Percentiles rank a stretch among this genome's conserved stretches.
Evolutionary conservation across 2,329 filamentous ascomycete genomes (phyloP).

Genomic region (Gliomastix tumulicola): DNA sequence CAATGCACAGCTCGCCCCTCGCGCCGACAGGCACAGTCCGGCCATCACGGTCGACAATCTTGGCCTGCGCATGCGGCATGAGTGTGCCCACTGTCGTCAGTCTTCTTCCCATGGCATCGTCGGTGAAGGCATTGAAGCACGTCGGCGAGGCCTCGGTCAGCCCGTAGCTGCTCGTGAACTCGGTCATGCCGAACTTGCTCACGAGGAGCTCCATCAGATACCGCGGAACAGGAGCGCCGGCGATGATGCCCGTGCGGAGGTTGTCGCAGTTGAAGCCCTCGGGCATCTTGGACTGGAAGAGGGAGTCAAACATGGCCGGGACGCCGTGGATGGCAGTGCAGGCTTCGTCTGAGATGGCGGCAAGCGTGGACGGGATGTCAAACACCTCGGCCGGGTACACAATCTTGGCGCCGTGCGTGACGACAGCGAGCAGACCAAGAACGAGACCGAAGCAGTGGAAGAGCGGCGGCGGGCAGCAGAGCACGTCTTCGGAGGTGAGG

Average conservation of each 20-base stretch:
- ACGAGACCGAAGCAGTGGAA: constrained; percentile 86
- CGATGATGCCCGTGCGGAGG: constrained; percentile 71
- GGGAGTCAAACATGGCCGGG: constrained; percentile 75
- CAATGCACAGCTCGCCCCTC: constrained; percentile 69
- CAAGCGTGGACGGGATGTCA: constrained; percentile 58
- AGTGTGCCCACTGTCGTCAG: constrained; percentile 69
- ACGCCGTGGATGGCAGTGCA: constrained; percentile 76
- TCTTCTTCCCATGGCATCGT: constrained; percentile 60
- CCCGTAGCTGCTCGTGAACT: constrained; percentile 65
- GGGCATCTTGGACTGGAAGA: constrained; percentile 39
- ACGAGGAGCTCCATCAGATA: constrained; percentile 70
- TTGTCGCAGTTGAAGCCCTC: constrained; percentile 36
- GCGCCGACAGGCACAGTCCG: constrained; percentile 59
- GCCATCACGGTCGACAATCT: constrained; percentile 66
- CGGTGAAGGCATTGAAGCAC: constrained; percentile 73
- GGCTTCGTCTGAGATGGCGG: constrained; percentile 57
- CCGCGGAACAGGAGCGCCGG: constrained; percentile 68
- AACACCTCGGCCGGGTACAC: constrained; percentile 73
- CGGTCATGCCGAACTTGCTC: constrained; percentile 64
- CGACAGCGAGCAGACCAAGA: constrained; percentile 62
- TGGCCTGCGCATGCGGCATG: constrained; percentile 69
- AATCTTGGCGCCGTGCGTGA: constrained; percentile 70
- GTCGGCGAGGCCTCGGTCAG: constrained; percentile 75
- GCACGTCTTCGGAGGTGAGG: constrained; percentile 56
- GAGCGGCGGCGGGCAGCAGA: constrained; percentile 77